phyloP scores from a whole-genome alignment of 768 basidiomycete species.

The Pleurotus citrinopileatus region DNA sequence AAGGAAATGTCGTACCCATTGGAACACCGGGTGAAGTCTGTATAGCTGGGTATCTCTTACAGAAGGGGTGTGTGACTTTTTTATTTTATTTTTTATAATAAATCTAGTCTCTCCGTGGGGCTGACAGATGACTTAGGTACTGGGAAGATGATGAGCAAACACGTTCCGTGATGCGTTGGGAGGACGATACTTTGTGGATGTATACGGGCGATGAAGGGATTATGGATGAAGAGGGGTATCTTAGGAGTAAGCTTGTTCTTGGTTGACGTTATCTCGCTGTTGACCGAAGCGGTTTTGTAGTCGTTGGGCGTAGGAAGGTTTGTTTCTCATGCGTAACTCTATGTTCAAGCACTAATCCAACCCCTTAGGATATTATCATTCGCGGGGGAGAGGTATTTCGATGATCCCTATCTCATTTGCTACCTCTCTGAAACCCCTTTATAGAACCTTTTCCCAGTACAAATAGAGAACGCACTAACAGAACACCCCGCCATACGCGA shows the following conservation, averaged over 20 bases:
- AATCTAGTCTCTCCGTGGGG: neutral
- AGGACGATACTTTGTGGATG: constrained; percentile 71
- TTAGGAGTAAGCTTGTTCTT: constrained; percentile 48
- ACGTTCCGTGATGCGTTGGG: constrained; percentile 47
- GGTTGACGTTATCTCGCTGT: neutral
- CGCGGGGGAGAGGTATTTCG: constrained; percentile 73
- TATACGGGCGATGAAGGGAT: constrained; percentile 81
- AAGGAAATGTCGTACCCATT: constrained; percentile 65
- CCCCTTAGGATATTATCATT: constrained; percentile 71
- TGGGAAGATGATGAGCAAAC: constrained; percentile 78
- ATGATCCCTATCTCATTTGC: neutral
- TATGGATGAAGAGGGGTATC: constrained; percentile 79
- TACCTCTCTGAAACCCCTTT: neutral
- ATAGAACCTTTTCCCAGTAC: constrained; percentile 82
- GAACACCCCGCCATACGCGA: constrained; percentile 57
- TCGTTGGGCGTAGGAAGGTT: constrained; percentile 79
- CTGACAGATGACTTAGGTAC: constrained; percentile 43
- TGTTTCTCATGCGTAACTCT: constrained; percentile 3
- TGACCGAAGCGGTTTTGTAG: constrained; percentile 30
- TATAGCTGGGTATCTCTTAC: constrained; percentile 72
- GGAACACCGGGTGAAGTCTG: constrained; percentile 74
- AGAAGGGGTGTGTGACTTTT: constrained; percentile 77
- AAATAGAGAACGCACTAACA: constrained; percentile 76
- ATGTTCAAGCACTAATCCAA: neutral
- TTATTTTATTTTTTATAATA: too few relatives aligned